Conservation (phyloP, 1,284 basidiomycete species). For the Cutaneotrichosporon spelunceum region DNA sequence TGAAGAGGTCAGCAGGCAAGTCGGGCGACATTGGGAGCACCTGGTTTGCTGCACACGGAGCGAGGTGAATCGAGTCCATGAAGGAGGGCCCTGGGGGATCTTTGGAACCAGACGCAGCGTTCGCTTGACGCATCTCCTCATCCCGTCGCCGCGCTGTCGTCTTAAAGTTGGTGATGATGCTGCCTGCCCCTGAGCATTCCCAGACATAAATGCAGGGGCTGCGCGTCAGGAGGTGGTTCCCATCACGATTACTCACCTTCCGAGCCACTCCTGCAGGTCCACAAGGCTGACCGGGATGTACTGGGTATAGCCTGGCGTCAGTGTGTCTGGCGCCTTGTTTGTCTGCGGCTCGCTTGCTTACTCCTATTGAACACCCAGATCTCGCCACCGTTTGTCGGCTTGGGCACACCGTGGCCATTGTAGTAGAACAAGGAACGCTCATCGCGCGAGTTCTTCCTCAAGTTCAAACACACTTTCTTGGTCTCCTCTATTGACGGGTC, state of each 20-base stretch:
- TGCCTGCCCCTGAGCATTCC: constrained; percentile 96
- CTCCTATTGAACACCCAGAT: constrained; percentile 97
- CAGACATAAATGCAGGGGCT: constrained; percentile 97
- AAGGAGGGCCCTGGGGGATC: constrained; percentile 64
- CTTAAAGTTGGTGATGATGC: constrained; percentile 88
- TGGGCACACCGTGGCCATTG: constrained; percentile 97
- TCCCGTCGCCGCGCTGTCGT: constrained; percentile 81
- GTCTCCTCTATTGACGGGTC: constrained; percentile 95
- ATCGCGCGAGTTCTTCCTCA: constrained; percentile 85
- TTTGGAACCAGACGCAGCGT: constrained; percentile 39
- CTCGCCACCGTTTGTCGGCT: constrained; percentile 92
- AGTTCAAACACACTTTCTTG: constrained; percentile 78
- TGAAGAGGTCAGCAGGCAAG: constrained; percentile 94
- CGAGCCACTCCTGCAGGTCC: constrained; percentile 87
- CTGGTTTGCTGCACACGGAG: constrained; percentile 88
- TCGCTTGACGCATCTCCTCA: constrained; percentile 57
- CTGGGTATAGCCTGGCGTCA: constrained; percentile 73
- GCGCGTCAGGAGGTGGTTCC: constrained; percentile 13
- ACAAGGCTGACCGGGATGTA: constrained; percentile 95
- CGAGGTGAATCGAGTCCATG: constrained; percentile 89
- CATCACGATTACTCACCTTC: constrained; percentile 48
- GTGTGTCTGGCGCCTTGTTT: neutral
- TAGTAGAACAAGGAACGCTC: constrained; percentile 97
- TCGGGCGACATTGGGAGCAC: constrained; percentile 92
- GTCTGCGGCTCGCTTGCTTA: constrained; percentile 23